A percentile compares a stretch with the other conserved stretches of the same genome.
Evolutionary conservation across 1,284 basidiomycete genomes (phyloP).

Genomic region (Irpex rosettiformis): DNA sequence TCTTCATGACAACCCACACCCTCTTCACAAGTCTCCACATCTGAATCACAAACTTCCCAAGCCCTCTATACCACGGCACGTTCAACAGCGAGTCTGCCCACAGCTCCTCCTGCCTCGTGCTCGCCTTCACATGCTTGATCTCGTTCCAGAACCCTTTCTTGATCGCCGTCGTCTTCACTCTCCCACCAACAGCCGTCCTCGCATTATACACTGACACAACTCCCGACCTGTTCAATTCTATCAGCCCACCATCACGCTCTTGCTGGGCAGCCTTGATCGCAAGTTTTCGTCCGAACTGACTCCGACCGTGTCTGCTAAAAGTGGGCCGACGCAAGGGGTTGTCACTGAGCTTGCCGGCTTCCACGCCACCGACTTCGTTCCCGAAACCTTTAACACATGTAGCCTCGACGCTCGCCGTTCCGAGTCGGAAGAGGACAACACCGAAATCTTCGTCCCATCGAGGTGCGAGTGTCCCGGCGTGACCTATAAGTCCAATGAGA

Average conservation of each 20-base stretch:
- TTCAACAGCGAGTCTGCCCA: conserved; percentile 35
- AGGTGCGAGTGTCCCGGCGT: conserved; percentile 39
- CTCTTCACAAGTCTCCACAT: conserved; percentile 33
- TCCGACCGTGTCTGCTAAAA: conserved; percentile 2
- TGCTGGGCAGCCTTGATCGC: conserved; percentile 8
- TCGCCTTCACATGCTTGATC: conserved; percentile 33
- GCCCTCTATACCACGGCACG: conserved; percentile 44
- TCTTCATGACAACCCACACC: background rate
- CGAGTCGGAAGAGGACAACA: conserved; percentile 63
- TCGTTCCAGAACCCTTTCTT: conserved; percentile 36
- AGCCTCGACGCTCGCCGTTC: conserved; percentile 70
- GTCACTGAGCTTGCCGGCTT: conserved; percentile 17
- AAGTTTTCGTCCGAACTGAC: background rate
- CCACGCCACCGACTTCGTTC: conserved; percentile 60
- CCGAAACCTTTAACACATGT: conserved; percentile 67
- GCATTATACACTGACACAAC: conserved; percentile 34
- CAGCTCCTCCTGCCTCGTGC: conserved; percentile 32
- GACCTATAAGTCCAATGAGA: conserved; percentile 47
- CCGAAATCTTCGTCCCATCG: conserved; percentile 71
- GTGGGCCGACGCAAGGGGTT: conserved; percentile 18
- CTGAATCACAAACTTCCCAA: conserved; percentile 33
- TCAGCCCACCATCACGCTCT: conserved; percentile 28
- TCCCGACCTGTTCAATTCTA: conserved; percentile 42
- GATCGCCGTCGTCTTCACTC: conserved; percentile 4
- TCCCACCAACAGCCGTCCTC: conserved; percentile 18